Base-by-base conservation (phyloP, 768 basidiomycete genomes). In the Collybia mongolica region DNA sequence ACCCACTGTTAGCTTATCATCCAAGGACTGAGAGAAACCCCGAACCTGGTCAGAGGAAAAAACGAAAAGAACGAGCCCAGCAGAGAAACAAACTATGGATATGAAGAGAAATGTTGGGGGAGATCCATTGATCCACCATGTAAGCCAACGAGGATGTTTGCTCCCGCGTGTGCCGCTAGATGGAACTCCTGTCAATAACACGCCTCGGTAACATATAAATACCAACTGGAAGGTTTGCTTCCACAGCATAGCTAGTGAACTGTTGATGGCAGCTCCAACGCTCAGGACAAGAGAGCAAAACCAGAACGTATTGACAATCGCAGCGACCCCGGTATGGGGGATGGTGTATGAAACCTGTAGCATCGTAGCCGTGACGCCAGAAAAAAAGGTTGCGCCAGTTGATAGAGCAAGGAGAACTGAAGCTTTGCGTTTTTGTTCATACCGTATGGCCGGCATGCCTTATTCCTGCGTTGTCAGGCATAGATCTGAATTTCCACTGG, bases 351-450 rank as follows among this genome's bases (percentile, higher is more conserved):
- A 58, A 17, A 52, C 57, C 44, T 59, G 56, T 15, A 65, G 46
- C 11, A 39, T 60, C 6, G 56, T 60, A 18, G 63, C 65, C 7
- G 64, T 65, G 14, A 66, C 66, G 4, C 60, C 65, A 0, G 66
- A 66, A 49, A 68, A 66, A 43, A 68, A 64, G 8, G 62, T 65
- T 1, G 64, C 54, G 3, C 59, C 51, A 5, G 62, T 60, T 2
- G 58, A 53, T 17, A 65, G 36, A 17, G 50, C 57, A 6, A 52
- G 26, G 22, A 56, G 23, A 11, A 47, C 42, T 14, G 56, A 55
- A 8, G 48, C 50, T 17, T 50, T 49, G 4, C 58, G 55, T 28
- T 18, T 46, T 22, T 59, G 60, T 36, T 61, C 58, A 18, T 59
- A 59, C 29, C 52, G 57, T 46, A 61, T 61, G n/a, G 55, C 54